A percentile compares a stretch with the other conserved stretches of the same genome.
phyloP scores from a whole-genome alignment of 768 basidiomycete genomes.

The Dendrothele bispora region DNA sequence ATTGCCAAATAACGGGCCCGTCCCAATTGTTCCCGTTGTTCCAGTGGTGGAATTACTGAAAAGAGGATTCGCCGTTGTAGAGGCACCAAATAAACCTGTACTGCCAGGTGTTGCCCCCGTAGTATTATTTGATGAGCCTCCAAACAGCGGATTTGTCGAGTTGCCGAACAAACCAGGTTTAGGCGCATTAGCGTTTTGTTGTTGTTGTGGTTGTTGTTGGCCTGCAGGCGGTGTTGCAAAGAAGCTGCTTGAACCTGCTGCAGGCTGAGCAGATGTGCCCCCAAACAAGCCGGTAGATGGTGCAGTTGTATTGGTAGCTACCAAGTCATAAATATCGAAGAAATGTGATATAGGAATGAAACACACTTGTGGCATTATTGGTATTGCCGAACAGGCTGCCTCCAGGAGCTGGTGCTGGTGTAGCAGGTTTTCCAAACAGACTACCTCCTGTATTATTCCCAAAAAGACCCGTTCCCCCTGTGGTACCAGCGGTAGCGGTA shows the following conservation, averaged over 20 bases:
- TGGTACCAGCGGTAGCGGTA: slow-evolving; percentile 1
- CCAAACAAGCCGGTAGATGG: slow-evolving; percentile 21
- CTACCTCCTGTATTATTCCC: slow-evolving; percentile 15
- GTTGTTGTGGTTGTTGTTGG: slow-evolving; percentile 15
- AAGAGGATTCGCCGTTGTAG: slow-evolving; percentile 20
- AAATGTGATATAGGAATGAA: slow-evolving; percentile 3
- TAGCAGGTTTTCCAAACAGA: slow-evolving; percentile 27
- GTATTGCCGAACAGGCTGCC: slow-evolving; percentile 31
- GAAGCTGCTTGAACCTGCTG: slow-evolving; percentile 15
- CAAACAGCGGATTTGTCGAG: slow-evolving; percentile 18
- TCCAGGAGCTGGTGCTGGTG: slow-evolving; percentile 17
- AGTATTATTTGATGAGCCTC: slow-evolving; percentile 9
- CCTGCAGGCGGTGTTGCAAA: slow-evolving; percentile 11
- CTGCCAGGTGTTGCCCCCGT: neutral
- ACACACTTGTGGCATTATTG: slow-evolving; percentile 5
- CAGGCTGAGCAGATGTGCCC: slow-evolving; percentile 9
- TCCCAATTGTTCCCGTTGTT: neutral
- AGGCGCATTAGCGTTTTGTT: neutral
- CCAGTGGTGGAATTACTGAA: slow-evolving; percentile 11
- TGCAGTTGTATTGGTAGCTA: slow-evolving; percentile 16
- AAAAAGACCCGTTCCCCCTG: slow-evolving; percentile 11
- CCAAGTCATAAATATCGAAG: slow-evolving; percentile 26
- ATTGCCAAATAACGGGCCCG: slow-evolving; percentile 28
- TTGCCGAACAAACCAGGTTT: slow-evolving; percentile 13
- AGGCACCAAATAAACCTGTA: slow-evolving; percentile 29